phyloP scores from a whole-genome alignment of 768 basidiomycete species.

The Leccinum pellstonianum region DNA sequence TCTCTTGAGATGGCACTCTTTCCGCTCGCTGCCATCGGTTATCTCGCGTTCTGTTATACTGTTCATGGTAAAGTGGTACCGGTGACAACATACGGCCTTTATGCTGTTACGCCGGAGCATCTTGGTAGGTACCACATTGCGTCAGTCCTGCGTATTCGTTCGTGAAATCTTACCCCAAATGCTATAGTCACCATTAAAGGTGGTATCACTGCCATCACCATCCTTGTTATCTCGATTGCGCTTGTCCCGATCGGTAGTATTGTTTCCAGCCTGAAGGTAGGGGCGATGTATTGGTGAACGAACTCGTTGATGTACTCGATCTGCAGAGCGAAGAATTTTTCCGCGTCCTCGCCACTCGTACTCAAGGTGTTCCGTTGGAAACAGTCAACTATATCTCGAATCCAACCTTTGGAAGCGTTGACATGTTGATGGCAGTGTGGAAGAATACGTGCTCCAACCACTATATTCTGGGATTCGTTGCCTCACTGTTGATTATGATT shows the following conservation, averaged over 20 bases:
- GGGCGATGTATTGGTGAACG: background rate
- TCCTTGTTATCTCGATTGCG: slow-evolving; percentile 30
- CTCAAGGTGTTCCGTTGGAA: slow-evolving; percentile 24
- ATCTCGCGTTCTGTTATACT: slow-evolving; percentile 30
- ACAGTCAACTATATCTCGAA: slow-evolving; percentile 24
- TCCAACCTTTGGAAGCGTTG: slow-evolving; percentile 21
- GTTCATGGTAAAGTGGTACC: slow-evolving; percentile 25
- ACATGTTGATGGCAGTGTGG: slow-evolving; percentile 17
- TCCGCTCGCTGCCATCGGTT: slow-evolving; percentile 28
- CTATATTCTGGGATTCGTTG: slow-evolving; percentile 18
- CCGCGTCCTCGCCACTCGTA: slow-evolving; percentile 14
- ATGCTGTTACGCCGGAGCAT: slow-evolving; percentile 19
- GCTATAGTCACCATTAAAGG: slow-evolving; percentile 27
- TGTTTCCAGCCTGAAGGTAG: slow-evolving; percentile 20
- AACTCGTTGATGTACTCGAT: background rate
- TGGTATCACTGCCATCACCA: slow-evolving; percentile 28
- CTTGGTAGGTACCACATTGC: slow-evolving; percentile 13
- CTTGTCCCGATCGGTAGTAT: slow-evolving; percentile 24
- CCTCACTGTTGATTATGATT: slow-evolving; percentile 22
- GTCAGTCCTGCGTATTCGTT: background rate
- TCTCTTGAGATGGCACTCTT: slow-evolving; percentile 21
- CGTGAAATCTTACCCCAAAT: background rate
- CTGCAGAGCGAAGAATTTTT: slow-evolving; percentile 32
- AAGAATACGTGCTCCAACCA: slow-evolving; percentile 22
- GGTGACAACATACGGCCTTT: slow-evolving; percentile 25